Conservation (phyloP, 2,329 filamentous ascomycete species). For the Alternaria dauci region DNA sequence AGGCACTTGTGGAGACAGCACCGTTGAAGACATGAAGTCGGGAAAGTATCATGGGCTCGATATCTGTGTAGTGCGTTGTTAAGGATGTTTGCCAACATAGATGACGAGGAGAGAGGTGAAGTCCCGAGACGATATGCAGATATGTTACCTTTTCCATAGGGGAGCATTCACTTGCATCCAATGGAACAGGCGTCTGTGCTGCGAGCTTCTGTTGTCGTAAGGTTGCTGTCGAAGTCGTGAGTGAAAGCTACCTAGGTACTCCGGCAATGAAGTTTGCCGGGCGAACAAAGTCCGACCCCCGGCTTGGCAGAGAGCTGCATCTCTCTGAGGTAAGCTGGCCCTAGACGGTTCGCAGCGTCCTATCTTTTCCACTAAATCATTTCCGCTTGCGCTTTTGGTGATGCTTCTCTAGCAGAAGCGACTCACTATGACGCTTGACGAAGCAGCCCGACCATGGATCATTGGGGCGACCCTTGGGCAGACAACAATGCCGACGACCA, state of each 20-base stretch:
- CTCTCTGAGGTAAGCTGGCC: slow-evolving; percentile 18
- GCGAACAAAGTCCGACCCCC: slow-evolving; percentile 7
- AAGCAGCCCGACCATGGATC: slow-evolving; percentile 48
- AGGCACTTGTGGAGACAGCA: too few species aligned
- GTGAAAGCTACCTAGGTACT: background rate
- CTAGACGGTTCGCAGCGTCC: slow-evolving; percentile 6
- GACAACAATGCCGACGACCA: slow-evolving; percentile 41
- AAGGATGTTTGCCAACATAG: background rate
- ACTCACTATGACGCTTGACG: slow-evolving; percentile 49
- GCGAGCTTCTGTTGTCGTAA: background rate
- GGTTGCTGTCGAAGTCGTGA: background rate
- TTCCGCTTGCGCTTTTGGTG: slow-evolving; percentile 16
- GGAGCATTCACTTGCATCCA: background rate
- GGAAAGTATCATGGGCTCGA: background rate
- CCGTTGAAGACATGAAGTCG: too few species aligned
- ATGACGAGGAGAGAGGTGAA: background rate
- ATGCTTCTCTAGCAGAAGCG: slow-evolving; percentile 42
- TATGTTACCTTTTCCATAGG: background rate
- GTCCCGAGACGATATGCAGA: background rate
- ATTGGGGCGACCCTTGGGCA: slow-evolving; percentile 54
- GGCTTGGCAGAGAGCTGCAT: slow-evolving; percentile 23
- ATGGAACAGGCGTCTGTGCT: too few species aligned
- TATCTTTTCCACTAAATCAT: background rate
- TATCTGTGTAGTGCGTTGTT: background rate
- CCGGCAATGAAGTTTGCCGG: slow-evolving; percentile 5